Conservation (phyloP, 495 filamentous ascomycete genomes). For the Immersiella caudata region DNA sequence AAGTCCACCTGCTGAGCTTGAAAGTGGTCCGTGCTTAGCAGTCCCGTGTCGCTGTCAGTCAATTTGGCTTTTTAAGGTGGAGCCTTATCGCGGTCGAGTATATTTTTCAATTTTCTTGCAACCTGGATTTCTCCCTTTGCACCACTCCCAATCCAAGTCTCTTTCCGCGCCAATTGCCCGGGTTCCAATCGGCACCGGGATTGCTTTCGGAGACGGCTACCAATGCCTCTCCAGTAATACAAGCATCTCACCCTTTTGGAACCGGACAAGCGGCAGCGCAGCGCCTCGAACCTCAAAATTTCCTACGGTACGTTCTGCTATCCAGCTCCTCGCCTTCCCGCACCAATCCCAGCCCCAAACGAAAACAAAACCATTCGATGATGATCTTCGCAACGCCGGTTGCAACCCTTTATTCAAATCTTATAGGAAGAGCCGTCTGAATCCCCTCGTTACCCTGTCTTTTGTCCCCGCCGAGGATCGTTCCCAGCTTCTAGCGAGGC, state of each 20-base stretch:
- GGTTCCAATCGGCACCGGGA: background rate
- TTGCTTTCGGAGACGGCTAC: background rate
- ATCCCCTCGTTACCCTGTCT: slow-evolving; percentile 33
- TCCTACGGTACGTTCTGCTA: slow-evolving; percentile 15
- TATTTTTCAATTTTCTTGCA: background rate
- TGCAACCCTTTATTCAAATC: slow-evolving; percentile 46
- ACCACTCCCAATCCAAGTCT: background rate
- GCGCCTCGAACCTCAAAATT: background rate
- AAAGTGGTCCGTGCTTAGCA: too few species aligned
- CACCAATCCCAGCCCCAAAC: background rate
- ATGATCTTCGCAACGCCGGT: slow-evolving; percentile 54
- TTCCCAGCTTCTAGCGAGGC: slow-evolving; percentile 8
- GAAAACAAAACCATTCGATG: slow-evolving; percentile 37
- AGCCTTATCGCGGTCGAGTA: background rate
- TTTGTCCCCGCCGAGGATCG: background rate
- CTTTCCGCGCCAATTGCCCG: background rate
- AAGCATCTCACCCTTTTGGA: background rate
- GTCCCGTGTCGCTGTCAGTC: background rate
- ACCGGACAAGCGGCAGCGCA: background rate
- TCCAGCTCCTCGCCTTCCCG: background rate
- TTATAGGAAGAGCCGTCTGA: slow-evolving; percentile 59
- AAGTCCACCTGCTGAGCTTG: too few species aligned
- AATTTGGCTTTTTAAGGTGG: background rate
- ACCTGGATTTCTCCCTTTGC: background rate
- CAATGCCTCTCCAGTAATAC: background rate